Base-by-base conservation (phyloP, 2,329 filamentous ascomycete species). In the Nakataea oryzae region DNA sequence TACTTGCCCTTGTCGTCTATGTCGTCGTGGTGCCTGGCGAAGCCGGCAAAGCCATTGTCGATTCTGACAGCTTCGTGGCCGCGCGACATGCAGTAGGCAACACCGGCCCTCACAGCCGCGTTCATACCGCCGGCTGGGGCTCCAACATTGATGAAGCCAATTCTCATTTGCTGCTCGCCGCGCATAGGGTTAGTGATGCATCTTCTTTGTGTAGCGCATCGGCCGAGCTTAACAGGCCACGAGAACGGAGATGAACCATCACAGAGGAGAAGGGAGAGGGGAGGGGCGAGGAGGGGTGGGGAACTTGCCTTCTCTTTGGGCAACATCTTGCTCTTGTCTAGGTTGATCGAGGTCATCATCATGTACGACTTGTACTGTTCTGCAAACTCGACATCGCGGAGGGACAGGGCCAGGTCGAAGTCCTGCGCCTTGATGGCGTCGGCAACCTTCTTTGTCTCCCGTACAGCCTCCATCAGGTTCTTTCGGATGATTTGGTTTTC, bases 61-160 rank as follows among this genome's bases (percentile, higher is more conserved):
- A 99, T 92, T 24, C 91, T 93, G 69, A 97, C 75, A 4, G 95
- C 90, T 61, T 91, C 91, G 74, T 99, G 95, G n/a, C 95, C 95
- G 63, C 92, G 86, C 57, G 90, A 89, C 63, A 96, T 75, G 73
- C 93, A 97, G 79, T 97, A 97, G 34, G 92, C 91, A 24, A 97
- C 93, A 17, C 91, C 93, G 32, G 91, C 93, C 67, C 95, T 87
- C 26, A 96, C 95, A 55, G 95, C 95, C 30, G 93, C 93, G 75
- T 99, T 99, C 90, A 99, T 97, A 69, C 95, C 95, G 74, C 95
- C 95, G 32, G 95, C 95, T 9, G 95, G 95, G 14, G 95, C 95
- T 70, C 95, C 95, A 28, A 97, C 93, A 70, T 97, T 96, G 75
- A 99, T 91, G 71, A 99, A 96, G 59, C 91, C 95, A 70, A 99